Base-by-base conservation (phyloP, 1,139 yeast species). In the Protomyces inundatus region DNA sequence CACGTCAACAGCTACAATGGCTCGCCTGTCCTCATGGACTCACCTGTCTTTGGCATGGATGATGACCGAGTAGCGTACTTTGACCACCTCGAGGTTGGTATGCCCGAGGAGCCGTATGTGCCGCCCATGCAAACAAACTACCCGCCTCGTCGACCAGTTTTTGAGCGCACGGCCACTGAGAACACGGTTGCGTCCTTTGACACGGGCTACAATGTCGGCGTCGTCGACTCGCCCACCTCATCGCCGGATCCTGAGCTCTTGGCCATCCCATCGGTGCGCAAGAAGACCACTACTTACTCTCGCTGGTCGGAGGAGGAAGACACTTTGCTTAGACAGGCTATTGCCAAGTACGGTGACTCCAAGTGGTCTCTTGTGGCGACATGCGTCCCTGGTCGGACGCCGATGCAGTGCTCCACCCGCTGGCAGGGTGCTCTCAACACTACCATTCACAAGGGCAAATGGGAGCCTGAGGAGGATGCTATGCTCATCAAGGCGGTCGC, bases 391-490 rank as follows among this genome's bases (percentile, higher is more conserved):
- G 64, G 64, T 35, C 60, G 64, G 10, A 55, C 64, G 30, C 64
- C 64, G 10, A 61, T 61, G 64, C 64, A 61, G 59, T 61, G 64
- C 53, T 55, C 61, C 12, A 61, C 64, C 32, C 39, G 64, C 34
- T 61, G 64, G 64, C 60, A 55, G 30, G 64, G 64, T 7, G 64
- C 64, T 7, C 61, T 61, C 34, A 61, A 61, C 39, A 55, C 64
- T 6, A 40, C 46, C 45, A 55, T 61, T 30, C 64, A 61, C 61
- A 61, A 61, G 52, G 64, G 64, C 10, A 54, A 60, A 6, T 61
- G 64, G 64, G 55, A 48, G 37, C 55, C 55, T 3, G 61, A 61
- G 16, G 64, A 61, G 40, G 64, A 61, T 30, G 64, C 55, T 23
- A 61, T 61, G 45, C 33, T 61, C 39, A 55, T 55, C 53, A 51